Conservation (phyloP, 805 yeast genomes). For the Ogataea trehalophila region DNA sequence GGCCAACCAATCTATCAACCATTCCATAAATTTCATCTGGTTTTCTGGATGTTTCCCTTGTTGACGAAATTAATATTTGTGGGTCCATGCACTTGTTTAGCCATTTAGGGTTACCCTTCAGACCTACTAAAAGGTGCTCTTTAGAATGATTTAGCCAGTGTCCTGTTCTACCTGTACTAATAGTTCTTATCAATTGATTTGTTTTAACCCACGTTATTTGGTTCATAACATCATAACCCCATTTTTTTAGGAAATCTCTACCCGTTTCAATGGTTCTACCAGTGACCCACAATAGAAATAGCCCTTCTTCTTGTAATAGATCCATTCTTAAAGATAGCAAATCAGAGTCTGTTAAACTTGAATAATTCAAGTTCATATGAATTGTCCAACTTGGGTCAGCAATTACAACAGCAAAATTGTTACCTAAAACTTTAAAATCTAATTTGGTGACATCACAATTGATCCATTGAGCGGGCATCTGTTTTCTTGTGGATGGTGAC, state of each 20-base stretch:
- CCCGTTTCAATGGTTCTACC: constrained; percentile 92
- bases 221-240: constrained; percentile 80
- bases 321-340: constrained; percentile 61
- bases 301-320: constrained; percentile 75
- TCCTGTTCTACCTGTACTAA: constrained; percentile 94
- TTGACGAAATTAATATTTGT: constrained; percentile 73
- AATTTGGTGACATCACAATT: constrained; percentile 74
- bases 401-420: constrained; percentile 69
- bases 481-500: constrained; percentile 19
- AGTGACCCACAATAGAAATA: constrained; percentile 87
- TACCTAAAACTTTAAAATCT: constrained; percentile 68
- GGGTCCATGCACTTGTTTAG: constrained; percentile 59
- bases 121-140: constrained; percentile 82
- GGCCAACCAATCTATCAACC: constrained; percentile 79
- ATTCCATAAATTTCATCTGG: constrained; percentile 89
- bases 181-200: constrained; percentile 81
- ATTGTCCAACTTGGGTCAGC: constrained; percentile 98
- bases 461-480: constrained; percentile 74
- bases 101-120: constrained; percentile 80
- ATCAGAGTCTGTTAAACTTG: constrained; percentile 74
- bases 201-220: constrained; percentile 90
- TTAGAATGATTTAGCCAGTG: constrained; percentile 96
- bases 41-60: constrained; percentile 85
- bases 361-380: constrained; percentile 78
- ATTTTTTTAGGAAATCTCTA: constrained; percentile 61